These are phyloP conservation scores for Spongispora temasekensis DNA, from an alignment of 1,284 basidiomycete genomes.

Conservation along the genomic window DNA sequence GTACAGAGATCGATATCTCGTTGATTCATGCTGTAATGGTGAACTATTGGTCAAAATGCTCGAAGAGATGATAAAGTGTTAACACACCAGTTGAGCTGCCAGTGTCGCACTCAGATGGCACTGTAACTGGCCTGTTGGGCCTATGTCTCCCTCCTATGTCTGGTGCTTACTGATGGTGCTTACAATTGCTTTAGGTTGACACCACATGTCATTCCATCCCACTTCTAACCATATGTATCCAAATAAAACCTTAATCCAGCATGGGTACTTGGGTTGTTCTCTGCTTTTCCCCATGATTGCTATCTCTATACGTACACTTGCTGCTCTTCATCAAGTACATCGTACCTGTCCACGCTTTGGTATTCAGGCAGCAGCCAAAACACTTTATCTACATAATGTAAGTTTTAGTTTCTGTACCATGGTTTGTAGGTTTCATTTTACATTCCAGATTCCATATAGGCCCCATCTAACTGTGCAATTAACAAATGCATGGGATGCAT, in stretches of 20 bases:
- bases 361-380: not conserved
- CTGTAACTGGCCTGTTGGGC: no score
- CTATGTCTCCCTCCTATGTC: no score
- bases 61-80: no score
- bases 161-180: not conserved
- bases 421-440: no score
- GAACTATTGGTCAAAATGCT: no score
- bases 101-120: no score
- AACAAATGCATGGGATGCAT: not conserved
- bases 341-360: not conserved
- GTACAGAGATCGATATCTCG: no score
- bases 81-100: no score
- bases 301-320: not conserved
- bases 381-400: not conserved
- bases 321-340: not conserved
- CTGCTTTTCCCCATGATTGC: not conserved
- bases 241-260: not conserved
- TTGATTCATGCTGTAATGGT: no score
- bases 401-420: not conserved
- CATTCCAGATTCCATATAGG: not conserved
- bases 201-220: not conserved
- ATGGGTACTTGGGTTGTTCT: not conserved
- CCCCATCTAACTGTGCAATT: not conserved
- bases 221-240: not conserved
- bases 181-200: not conserved